Percentiles rank a stretch among this genome's conserved stretches.
Evolutionary conservation across 805 yeast genomes (phyloP).

Genomic region (Candida golubevii): DNA sequence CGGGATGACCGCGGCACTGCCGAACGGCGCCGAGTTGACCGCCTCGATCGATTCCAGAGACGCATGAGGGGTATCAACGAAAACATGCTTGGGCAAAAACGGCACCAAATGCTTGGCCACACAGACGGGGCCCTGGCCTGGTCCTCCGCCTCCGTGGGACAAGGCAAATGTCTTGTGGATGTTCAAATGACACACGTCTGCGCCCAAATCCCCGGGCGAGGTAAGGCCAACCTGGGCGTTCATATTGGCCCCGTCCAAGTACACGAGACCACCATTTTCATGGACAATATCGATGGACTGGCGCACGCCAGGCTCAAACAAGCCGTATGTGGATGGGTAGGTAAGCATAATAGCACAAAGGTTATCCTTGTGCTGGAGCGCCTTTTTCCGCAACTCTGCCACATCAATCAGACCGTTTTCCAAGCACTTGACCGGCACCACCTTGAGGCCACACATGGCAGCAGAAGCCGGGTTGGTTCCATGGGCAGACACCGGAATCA

Average conservation of each 20-base stretch:
- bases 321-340: slow-evolving; percentile 95
- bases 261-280: slow-evolving; percentile 87
- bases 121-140: slow-evolving; percentile 98
- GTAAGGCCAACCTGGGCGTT: slow-evolving; percentile 98
- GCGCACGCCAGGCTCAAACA: slow-evolving; percentile 88
- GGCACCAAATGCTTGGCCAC: slow-evolving; percentile 77
- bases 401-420: slow-evolving; percentile 83
- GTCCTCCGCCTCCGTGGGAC: slow-evolving; percentile 99
- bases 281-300: slow-evolving; percentile 85
- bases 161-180: slow-evolving; percentile 96
- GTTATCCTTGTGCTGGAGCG: slow-evolving; percentile 59
- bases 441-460: slow-evolving; percentile 93
- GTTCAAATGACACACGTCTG: slow-evolving; percentile 96
- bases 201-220: slow-evolving; percentile 96
- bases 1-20: slow-evolving; percentile 89
- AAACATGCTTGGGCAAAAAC: slow-evolving; percentile 76
- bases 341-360: slow-evolving; percentile 95
- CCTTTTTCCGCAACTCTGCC: slow-evolving; percentile 67
- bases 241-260: slow-evolving; percentile 98
- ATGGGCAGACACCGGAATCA: slow-evolving; percentile 96
- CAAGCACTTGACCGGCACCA: slow-evolving; percentile 86
- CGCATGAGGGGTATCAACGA: slow-evolving; percentile 49
- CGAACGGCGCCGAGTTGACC: slow-evolving; percentile 91
- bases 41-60: slow-evolving; percentile 57
- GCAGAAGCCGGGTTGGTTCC: slow-evolving; percentile 99